Conservation (phyloP, 2,329 filamentous ascomycete genomes). For the Akanthomyces muscarius region DNA sequence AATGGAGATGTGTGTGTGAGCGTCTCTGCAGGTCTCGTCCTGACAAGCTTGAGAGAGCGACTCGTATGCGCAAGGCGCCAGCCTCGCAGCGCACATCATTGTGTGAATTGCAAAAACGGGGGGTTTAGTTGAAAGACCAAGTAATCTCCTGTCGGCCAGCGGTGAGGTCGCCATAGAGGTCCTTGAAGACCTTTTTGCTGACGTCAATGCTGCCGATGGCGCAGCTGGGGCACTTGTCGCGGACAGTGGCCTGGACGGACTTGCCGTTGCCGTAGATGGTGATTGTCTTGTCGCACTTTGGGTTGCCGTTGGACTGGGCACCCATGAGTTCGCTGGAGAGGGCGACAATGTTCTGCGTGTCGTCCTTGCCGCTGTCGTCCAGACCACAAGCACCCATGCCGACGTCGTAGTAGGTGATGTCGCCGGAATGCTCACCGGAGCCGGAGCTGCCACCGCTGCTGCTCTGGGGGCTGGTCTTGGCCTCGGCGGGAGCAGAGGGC, state of each 20-base stretch:
- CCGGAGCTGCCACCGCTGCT: slow-evolving; percentile 16
- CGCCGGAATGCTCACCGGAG: slow-evolving; percentile 45
- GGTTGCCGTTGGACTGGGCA: slow-evolving; percentile 59
- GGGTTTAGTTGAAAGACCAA: slow-evolving; percentile 45
- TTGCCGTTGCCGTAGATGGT: slow-evolving; percentile 59
- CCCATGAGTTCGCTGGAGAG: slow-evolving; percentile 64
- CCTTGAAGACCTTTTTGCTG: slow-evolving; percentile 51
- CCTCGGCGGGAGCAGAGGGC: slow-evolving; percentile 16
- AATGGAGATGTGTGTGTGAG: background rate
- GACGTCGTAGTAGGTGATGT: slow-evolving; percentile 71
- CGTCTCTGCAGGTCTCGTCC: slow-evolving; percentile 14
- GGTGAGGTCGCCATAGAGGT: slow-evolving; percentile 45
- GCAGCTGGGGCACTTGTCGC: slow-evolving; percentile 76
- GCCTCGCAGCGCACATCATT: slow-evolving; percentile 7
- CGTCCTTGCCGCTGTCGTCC: slow-evolving; percentile 54
- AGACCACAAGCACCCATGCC: slow-evolving; percentile 66
- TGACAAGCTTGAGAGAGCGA: slow-evolving; percentile 13
- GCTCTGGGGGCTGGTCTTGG: background rate
- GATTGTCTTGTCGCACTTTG: slow-evolving; percentile 65
- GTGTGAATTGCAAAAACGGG: background rate
- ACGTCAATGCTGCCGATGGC: slow-evolving; percentile 53
- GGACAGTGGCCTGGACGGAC: slow-evolving; percentile 54
- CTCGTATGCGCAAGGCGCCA: slow-evolving; percentile 9
- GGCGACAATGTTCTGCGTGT: slow-evolving; percentile 61
- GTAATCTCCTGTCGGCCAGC: slow-evolving; percentile 39